Percentiles rank a stretch among this genome's conserved stretches.
Evolutionary conservation across 352 stramenopile species (phyloP).

Genomic region (Globisporangium yorkense): DNA sequence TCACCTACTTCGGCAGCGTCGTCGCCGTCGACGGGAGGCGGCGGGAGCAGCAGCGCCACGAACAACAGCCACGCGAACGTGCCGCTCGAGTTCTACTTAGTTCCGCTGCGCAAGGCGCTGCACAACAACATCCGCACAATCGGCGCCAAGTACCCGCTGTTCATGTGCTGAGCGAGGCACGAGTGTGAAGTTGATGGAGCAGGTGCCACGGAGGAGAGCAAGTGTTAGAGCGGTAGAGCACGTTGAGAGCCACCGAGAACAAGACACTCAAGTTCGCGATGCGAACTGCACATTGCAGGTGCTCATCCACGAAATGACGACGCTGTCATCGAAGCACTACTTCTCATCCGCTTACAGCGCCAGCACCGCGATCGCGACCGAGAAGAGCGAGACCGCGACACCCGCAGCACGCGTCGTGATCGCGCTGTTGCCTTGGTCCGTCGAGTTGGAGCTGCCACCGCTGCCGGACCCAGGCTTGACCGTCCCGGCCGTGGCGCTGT

Average conservation of each 20-base stretch:
- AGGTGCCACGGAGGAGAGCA: too few relatives aligned
- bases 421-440: background rate
- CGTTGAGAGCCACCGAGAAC: background rate
- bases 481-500: constrained; percentile 6
- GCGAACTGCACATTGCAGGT: background rate
- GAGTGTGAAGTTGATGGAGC: background rate
- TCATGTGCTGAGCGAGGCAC: constrained; percentile 45
- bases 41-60: constrained; percentile 2
- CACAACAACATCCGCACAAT: constrained; percentile 74
- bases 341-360: constrained; percentile 2
- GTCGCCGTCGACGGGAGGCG: constrained; percentile 22
- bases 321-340: too few relatives aligned
- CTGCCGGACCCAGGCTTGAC: background rate
- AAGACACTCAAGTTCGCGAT: background rate
- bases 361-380: background rate
- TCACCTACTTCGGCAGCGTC: constrained; percentile 42
- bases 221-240: background rate
- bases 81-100: constrained; percentile 71
- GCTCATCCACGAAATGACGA: background rate
- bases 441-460: constrained; percentile 1
- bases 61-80: constrained; percentile 24
- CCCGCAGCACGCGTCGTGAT: background rate
- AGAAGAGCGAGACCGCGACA: constrained; percentile 4
- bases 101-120: constrained; percentile 67
- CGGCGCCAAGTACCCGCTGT: constrained; percentile 64